Base-by-base conservation (phyloP, 2,329 filamentous ascomycete genomes). In the Gaeumannomyces sp. region DNA sequence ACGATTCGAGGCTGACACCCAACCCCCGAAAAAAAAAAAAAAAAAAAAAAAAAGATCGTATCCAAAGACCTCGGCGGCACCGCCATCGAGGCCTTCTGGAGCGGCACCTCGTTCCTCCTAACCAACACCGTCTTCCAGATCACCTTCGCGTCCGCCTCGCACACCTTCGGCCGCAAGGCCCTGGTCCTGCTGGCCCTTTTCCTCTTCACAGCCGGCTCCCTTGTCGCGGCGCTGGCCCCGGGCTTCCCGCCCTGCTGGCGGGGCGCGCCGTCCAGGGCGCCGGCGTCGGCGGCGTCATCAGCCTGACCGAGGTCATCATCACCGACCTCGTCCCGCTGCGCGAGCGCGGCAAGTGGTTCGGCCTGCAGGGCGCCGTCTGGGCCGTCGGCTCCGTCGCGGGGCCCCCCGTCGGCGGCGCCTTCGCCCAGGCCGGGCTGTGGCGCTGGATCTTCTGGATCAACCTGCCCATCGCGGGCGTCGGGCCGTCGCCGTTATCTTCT, bases 41-140 rank as follows among this genome's bases (percentile, higher is more conserved):
- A n/a, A n/a, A n/a, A n/a, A n/a, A n/a, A 16, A 4, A 13, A 13
- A n/a, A 50, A 59, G 57, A 29, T 59, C 57, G 28, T 59, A 27
- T 59, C 57, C 25, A 27, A 22, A 5, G 57, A 59, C 16, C 60
- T 61, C 60, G 60, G 31, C 60, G 60, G 60, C 35, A 45, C 60
- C 22, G 60, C 60, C 60, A 61, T 61, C 31, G 31, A 61, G 60
- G 60, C 60, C 35, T 61, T 61, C 22, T 93, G 90, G 91, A 89
- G 94, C 66, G 90, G 90, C 1, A 87, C 84, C 33, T 85, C 90
- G 0, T 93, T 90, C 73, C 79, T 92, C 4, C 83, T 93, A 16
- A 87, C 87, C 22, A 86, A 86, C 70, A 87, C 89, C 0, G 87
- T 89, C 0, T 81, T 62, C 28, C 27, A 62, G n/a, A 31, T 35